These are phyloP conservation scores for Limonium bicolor DNA, from an alignment of 148 eudicot genomes.

Conservation along the genomic window DNA sequence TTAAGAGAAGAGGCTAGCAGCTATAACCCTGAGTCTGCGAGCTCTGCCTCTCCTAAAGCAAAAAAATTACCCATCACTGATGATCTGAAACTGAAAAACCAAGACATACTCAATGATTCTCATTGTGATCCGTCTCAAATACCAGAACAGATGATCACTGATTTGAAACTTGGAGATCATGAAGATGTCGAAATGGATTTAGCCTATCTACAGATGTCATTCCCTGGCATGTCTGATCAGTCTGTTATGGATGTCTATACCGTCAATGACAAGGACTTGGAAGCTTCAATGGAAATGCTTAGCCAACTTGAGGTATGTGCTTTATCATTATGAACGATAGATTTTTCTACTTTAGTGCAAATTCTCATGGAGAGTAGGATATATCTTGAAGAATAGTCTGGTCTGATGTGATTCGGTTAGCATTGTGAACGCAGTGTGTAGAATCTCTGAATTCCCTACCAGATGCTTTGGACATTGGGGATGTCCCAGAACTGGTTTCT, in stretches of 20 bases:
- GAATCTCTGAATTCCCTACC: slow-evolving; percentile 29
- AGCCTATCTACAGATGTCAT: slow-evolving; percentile 69
- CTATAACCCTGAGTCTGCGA: slow-evolving; percentile 15
- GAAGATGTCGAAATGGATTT: slow-evolving; percentile 73
- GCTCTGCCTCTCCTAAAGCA: slow-evolving; percentile 6
- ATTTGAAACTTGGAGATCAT: slow-evolving; percentile 17
- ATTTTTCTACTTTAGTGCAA: no score
- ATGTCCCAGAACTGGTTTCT: slow-evolving; percentile 23
- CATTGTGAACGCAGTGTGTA: slow-evolving; percentile 21
- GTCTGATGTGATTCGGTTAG: no score
- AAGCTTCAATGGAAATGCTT: slow-evolving; percentile 72
- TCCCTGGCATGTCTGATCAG: slow-evolving; percentile 68
- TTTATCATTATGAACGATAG: neutral
- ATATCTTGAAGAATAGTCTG: no score
- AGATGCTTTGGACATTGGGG: slow-evolving; percentile 32
- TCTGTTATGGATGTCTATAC: slow-evolving; percentile 62
- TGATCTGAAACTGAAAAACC: slow-evolving; percentile 25
- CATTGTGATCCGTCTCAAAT: slow-evolving; percentile 12
- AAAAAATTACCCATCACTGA: slow-evolving; percentile 5
- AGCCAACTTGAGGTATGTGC: slow-evolving; percentile 55
- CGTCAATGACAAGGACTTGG: slow-evolving; percentile 58
- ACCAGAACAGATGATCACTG: slow-evolving; percentile 4
- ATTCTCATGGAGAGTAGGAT: no score
- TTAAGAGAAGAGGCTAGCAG: slow-evolving; percentile 21
- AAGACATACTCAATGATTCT: slow-evolving; percentile 15